Evolutionary conservation across 495 filamentous ascomycete genomes (phyloP).

Genomic region (Neurospora tetrasperma): DNA sequence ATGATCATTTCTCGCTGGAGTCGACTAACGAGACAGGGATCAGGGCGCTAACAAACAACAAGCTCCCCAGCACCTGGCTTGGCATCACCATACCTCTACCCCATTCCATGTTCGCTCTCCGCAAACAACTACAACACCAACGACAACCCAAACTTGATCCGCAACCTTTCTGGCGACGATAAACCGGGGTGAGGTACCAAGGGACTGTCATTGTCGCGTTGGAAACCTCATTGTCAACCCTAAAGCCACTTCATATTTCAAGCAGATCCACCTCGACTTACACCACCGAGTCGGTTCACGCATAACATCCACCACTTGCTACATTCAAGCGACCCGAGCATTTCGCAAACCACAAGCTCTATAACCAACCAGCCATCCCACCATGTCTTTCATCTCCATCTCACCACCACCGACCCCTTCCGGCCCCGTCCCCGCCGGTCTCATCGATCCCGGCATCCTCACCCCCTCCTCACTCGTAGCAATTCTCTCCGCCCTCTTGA

Average conservation of each 20-base stretch:
- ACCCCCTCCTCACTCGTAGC: background rate
- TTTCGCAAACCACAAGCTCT: background rate
- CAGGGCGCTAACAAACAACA: background rate
- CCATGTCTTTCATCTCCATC: background rate
- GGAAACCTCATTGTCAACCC: background rate
- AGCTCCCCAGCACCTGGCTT: background rate
- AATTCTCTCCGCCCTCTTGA: constrained; percentile 2
- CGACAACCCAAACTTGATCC: background rate
- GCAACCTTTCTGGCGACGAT: background rate
- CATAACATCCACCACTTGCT: background rate
- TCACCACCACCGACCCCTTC: background rate
- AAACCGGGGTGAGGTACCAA: background rate
- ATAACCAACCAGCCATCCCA: background rate
- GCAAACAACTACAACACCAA: background rate
- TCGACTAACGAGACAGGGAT: background rate
- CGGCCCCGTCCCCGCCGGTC: background rate
- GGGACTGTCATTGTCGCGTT: background rate
- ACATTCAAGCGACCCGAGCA: background rate
- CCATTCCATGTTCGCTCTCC: background rate
- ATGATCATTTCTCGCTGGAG: background rate
- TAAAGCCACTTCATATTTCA: background rate
- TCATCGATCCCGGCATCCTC: background rate
- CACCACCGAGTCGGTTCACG: background rate
- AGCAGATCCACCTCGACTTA: background rate
- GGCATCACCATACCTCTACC: background rate